These are phyloP conservation scores for Fusarium virguliforme DNA, from an alignment of 2,329 filamentous ascomycete genomes.

Conservation along the genomic window DNA sequence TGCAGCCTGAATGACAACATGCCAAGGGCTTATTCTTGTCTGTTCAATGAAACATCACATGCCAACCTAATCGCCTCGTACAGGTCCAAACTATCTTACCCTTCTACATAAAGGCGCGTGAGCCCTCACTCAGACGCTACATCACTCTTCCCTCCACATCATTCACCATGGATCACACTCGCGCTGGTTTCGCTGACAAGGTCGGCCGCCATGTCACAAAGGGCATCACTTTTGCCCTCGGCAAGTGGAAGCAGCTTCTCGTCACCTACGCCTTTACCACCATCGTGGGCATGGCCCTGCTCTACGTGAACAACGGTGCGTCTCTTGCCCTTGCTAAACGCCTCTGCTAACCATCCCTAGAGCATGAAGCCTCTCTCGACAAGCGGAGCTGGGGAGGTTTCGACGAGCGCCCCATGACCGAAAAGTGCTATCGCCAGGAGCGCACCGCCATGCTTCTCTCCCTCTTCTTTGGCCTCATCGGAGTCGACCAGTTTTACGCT, in stretches of 20 bases:
- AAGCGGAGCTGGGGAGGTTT: slow-evolving; percentile 41
- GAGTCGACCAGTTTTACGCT: slow-evolving; percentile 45
- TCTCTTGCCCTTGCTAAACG: neutral
- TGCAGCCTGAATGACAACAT: neutral
- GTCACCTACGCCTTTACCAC: slow-evolving; percentile 27
- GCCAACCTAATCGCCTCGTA: neutral
- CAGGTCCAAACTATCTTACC: neutral
- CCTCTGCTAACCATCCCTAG: neutral
- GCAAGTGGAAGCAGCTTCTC: slow-evolving; percentile 23
- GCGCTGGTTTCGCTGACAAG: slow-evolving; percentile 28
- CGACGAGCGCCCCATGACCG: slow-evolving; percentile 29
- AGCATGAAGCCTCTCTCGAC: slow-evolving; percentile 23
- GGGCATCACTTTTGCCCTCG: slow-evolving; percentile 14
- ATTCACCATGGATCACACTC: slow-evolving; percentile 20
- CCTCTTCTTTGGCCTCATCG: slow-evolving; percentile 29
- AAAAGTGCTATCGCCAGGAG: slow-evolving; percentile 44
- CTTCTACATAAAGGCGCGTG: slow-evolving; percentile 2
- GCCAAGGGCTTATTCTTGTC: neutral
- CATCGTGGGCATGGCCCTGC: slow-evolving; percentile 19
- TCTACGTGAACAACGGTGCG: slow-evolving; percentile 20
- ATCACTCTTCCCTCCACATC: neutral
- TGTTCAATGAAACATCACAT: neutral
- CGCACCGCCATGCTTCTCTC: slow-evolving; percentile 43
- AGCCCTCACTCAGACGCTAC: neutral
- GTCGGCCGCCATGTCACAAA: slow-evolving; percentile 25